Percentiles rank a stretch among this genome's conserved stretches.
Evolutionary conservation across 345 rosid species (phyloP).

Genomic region (Rhodomyrtus tomentosa): DNA sequence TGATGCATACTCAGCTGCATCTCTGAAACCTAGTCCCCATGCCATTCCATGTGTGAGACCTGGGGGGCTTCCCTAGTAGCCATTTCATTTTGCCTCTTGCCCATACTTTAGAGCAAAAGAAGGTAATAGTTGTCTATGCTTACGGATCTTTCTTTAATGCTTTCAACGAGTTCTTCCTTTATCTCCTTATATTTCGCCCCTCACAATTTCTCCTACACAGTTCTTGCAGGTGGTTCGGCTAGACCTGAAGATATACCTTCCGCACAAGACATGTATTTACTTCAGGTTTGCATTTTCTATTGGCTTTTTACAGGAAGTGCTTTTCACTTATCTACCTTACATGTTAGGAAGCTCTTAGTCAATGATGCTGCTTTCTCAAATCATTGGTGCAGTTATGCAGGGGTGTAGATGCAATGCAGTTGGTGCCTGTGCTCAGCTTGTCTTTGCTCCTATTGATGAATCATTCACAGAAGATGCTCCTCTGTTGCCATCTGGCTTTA

Average conservation of each 20-base stretch:
- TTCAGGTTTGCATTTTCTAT: slow-evolving; percentile 44
- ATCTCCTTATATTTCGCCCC: not conserved
- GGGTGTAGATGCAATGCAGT: slow-evolving; percentile 86
- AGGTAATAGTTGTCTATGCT: slow-evolving; percentile 30
- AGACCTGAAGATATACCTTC: slow-evolving; percentile 77
- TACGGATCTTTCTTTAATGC: not conserved
- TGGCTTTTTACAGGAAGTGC: not conserved
- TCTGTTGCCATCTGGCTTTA: slow-evolving; percentile 81
- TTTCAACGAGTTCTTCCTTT: not conserved
- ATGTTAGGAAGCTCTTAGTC: not conserved
- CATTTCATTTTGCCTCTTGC: slow-evolving; percentile 94
- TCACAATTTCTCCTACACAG: slow-evolving; percentile 17
- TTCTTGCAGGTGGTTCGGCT: slow-evolving; percentile 88
- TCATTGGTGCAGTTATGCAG: slow-evolving; percentile 46
- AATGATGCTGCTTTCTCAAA: not conserved
- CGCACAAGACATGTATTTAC: slow-evolving; percentile 81
- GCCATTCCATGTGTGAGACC: slow-evolving; percentile 77
- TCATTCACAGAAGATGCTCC: slow-evolving; percentile 98
- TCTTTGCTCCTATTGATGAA: slow-evolving; percentile 93
- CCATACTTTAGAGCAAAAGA: slow-evolving; percentile 84
- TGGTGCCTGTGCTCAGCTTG: slow-evolving; percentile 92
- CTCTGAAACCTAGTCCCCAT: slow-evolving; percentile 71
- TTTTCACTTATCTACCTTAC: not conserved
- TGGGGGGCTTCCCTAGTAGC: slow-evolving; percentile 84
- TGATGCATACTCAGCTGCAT: slow-evolving; percentile 76